Base-by-base conservation (phyloP, 129 eudicot species). In the Dittrichia graveolens region DNA sequence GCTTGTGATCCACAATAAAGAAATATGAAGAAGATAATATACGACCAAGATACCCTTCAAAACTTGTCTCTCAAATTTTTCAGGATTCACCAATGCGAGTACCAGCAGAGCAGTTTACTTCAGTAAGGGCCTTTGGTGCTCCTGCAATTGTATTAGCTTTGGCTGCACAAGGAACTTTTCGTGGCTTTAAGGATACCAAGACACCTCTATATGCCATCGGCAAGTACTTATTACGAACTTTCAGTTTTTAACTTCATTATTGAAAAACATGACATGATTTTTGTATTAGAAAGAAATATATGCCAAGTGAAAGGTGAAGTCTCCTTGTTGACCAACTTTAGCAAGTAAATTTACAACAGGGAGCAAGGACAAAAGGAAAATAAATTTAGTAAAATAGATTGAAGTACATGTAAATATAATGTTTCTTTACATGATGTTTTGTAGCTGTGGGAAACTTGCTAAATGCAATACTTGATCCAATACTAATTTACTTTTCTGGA, bases 141-240 rank as follows among this genome's bases (percentile, higher is more conserved):
- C 96, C 93, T 34, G 88, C 97, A 61, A 83, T 90, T 52, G 97
- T 94, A 57, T 80, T 94, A 64, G 97, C 99, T 18, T 91, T 94
- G 71, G 97, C 99, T 65, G 97, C 97, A 55, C 99, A 94, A 85
- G 97, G 99, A 78, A 83, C 94, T 39, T 94, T 94, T 60, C 89
- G 99, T 63, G 97, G 97, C 62, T 86, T 94, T 78, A 94, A 90
- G 80, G 99, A 94, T 72, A 94, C 97, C 0, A 90, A 86, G 77
- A 94, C 99, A 65, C 99, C 97, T 77, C 69, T 94, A 56, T 94
- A 84, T 84, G 99, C 97, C 41, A 84, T 94, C 77, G 99, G 99
- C 76, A 85, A 85, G 98, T 84, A 74, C 81, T 50, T 18, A 5
- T 69, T 58, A 41, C 56, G 31, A 24, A 24, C 31, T 24, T 24